These are phyloP conservation scores for Trametes sanguinea DNA, from an alignment of 768 basidiomycete species.

Conservation along the genomic window DNA sequence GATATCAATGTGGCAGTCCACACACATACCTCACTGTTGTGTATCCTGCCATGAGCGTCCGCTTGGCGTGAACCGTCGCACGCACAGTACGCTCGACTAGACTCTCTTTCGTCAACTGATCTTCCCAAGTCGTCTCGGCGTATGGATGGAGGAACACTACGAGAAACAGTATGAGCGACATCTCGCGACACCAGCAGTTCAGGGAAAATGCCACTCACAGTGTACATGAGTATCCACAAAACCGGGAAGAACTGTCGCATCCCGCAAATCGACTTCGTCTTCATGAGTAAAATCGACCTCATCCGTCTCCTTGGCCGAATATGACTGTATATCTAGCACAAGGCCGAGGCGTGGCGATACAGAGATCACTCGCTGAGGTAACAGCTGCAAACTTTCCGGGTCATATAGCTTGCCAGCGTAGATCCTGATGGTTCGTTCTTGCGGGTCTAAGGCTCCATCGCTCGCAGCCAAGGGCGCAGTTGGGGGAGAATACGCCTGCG, in stretches of 20 bases:
- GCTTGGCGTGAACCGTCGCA: constrained; percentile 58
- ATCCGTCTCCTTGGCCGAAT: constrained; percentile 28
- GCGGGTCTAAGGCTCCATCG: neutral
- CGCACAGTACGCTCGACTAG: constrained; percentile 60
- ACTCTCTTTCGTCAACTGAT: constrained; percentile 60
- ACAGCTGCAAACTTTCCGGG: constrained; percentile 42
- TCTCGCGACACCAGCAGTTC: neutral
- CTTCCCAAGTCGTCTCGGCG: constrained; percentile 59
- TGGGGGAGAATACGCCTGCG: too few species aligned
- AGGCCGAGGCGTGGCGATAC: constrained; percentile 49
- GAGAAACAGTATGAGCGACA: neutral
- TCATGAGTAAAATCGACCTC: constrained; percentile 38
- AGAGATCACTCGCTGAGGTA: constrained; percentile 49
- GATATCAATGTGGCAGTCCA: neutral
- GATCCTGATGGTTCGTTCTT: constrained; percentile 24
- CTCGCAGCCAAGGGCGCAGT: neutral
- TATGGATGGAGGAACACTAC: constrained; percentile 65
- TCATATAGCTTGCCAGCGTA: constrained; percentile 56
- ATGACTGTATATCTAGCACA: constrained; percentile 44
- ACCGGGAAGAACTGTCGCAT: constrained; percentile 52
- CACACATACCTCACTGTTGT: constrained; percentile 55
- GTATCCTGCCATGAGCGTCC: constrained; percentile 62
- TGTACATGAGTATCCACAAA: constrained; percentile 62
- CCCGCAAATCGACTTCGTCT: constrained; percentile 50
- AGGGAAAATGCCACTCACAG: constrained; percentile 37